phyloP scores from a whole-genome alignment of 345 rosid genomes.

The Lepidium africanum region DNA sequence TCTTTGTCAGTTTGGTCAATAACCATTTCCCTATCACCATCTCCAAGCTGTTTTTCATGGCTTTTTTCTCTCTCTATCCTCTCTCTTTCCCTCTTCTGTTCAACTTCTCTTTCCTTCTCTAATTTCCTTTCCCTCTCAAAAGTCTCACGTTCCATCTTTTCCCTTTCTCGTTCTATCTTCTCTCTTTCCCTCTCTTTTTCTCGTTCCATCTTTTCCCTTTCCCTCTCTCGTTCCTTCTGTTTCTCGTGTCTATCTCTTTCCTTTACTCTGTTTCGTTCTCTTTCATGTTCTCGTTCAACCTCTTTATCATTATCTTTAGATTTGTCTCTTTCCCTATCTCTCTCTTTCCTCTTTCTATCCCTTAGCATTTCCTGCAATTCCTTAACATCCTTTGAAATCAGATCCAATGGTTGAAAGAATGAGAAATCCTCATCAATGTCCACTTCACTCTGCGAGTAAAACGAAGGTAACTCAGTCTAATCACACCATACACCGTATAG shows the following conservation, averaged over 20 bases:
- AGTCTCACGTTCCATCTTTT: slow-evolving; percentile 33
- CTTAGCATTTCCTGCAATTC: slow-evolving; percentile 68
- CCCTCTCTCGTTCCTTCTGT: slow-evolving; percentile 48
- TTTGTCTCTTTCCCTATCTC: slow-evolving; percentile 53
- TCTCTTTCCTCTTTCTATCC: slow-evolving; percentile 72
- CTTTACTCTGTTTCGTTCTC: slow-evolving; percentile 46
- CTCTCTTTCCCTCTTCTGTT: slow-evolving; percentile 37
- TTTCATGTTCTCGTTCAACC: slow-evolving; percentile 49
- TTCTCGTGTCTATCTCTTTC: slow-evolving; percentile 72
- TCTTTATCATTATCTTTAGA: slow-evolving; percentile 43
- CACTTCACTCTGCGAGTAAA: slow-evolving; percentile 48
- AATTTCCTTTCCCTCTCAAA: slow-evolving; percentile 52
- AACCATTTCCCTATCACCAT: slow-evolving; percentile 44
- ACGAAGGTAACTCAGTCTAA: background rate
- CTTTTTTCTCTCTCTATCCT: slow-evolving; percentile 53
- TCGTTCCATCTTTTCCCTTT: slow-evolving; percentile 42
- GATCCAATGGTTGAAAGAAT: slow-evolving; percentile 91
- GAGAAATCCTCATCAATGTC: slow-evolving; percentile 95
- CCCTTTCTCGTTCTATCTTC: slow-evolving; percentile 42
- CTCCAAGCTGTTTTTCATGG: slow-evolving; percentile 57
- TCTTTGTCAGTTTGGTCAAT: slow-evolving; percentile 48
- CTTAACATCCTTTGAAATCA: slow-evolving; percentile 79
- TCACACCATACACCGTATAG: background rate
- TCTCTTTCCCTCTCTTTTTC: slow-evolving; percentile 67
- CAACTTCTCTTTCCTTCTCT: slow-evolving; percentile 22